phyloP scores from a whole-genome alignment of 495 filamentous ascomycete species.

The Hyaloscypha finlandica region DNA sequence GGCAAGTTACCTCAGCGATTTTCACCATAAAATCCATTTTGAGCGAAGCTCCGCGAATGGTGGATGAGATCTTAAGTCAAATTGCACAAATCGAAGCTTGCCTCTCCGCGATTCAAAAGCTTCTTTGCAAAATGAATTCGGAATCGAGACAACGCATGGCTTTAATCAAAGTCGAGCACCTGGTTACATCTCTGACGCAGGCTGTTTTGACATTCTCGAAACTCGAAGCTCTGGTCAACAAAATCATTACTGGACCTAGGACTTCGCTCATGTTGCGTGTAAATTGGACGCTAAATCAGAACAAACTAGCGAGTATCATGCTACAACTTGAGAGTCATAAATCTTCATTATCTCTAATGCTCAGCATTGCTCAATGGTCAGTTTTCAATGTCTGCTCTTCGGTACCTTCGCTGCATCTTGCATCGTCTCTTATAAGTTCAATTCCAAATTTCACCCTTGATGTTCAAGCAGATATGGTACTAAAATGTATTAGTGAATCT shows the following conservation, averaged over 20 bases:
- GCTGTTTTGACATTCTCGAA: slow-evolving; percentile 38
- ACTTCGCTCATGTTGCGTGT: neutral
- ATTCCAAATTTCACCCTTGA: too few species aligned
- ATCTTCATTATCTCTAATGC: slow-evolving; percentile 3
- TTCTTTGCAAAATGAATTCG: neutral
- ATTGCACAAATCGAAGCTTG: too few species aligned
- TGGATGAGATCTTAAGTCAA: too few species aligned
- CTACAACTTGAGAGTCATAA: slow-evolving; percentile 8
- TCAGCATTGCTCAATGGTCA: slow-evolving; percentile 8
- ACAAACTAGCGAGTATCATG: neutral
- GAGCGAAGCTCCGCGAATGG: too few species aligned
- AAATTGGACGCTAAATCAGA: neutral
- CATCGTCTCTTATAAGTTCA: too few species aligned
- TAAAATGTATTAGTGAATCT: too few species aligned
- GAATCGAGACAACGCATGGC: neutral
- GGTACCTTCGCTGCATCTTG: too few species aligned
- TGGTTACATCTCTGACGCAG: slow-evolving; percentile 61
- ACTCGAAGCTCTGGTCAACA: slow-evolving; percentile 3
- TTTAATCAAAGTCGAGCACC: slow-evolving; percentile 36
- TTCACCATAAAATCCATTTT: too few species aligned
- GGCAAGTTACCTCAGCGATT: too few species aligned
- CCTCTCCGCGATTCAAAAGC: too few species aligned
- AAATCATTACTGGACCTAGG: neutral
- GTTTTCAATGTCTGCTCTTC: neutral
- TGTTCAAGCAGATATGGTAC: too few species aligned